These are phyloP conservation scores for Bipolaris oryzae DNA, from an alignment of 2,329 filamentous ascomycete species.

Conservation along the genomic window DNA sequence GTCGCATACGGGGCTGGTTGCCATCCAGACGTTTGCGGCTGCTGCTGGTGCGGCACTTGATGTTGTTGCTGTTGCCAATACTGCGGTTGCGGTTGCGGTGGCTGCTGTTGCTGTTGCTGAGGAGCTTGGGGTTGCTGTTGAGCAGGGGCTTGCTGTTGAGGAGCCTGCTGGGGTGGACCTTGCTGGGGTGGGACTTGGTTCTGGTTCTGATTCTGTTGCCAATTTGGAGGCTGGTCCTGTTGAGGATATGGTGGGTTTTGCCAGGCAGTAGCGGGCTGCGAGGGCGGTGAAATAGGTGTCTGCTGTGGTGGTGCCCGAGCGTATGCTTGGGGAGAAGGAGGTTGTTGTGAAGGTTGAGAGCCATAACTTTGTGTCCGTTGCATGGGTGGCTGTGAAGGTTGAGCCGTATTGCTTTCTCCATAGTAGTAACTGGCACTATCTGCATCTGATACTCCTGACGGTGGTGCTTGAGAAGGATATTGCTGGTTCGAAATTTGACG, in stretches of 20 bases:
- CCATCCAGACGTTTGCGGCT: constrained; percentile 39
- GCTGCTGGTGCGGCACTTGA: constrained; percentile 44
- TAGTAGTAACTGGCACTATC: constrained; percentile 46
- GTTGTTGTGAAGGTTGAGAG: constrained; percentile 41
- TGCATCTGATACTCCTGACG: constrained; percentile 41
- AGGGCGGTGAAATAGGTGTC: constrained; percentile 40
- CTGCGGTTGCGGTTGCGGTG: constrained; percentile 12
- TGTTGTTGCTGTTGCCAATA: constrained; percentile 31
- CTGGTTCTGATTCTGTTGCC: constrained; percentile 20
- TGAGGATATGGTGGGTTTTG: constrained; percentile 43
- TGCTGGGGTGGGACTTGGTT: constrained; percentile 19
- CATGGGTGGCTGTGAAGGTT: constrained; percentile 31
- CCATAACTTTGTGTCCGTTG: constrained; percentile 41
- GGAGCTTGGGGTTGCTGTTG: constrained; percentile 28
- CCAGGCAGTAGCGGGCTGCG: constrained; percentile 37
- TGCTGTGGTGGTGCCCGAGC: constrained; percentile 33
- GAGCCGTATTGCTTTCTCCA: constrained; percentile 31
- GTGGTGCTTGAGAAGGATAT: constrained; percentile 45
- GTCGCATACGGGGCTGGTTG: constrained; percentile 48
- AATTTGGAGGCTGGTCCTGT: constrained; percentile 36
- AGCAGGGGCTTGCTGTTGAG: constrained; percentile 23
- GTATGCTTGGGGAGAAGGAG: constrained; percentile 46
- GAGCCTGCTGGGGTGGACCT: constrained; percentile 22
- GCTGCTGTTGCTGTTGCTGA: constrained; percentile 29
- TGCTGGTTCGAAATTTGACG: constrained; percentile 42